Evolutionary conservation across 78 protist genomes (phyloP), one percentile per base, ranked within the genome.

Genomic region (Diacronema lutheri): DNA sequence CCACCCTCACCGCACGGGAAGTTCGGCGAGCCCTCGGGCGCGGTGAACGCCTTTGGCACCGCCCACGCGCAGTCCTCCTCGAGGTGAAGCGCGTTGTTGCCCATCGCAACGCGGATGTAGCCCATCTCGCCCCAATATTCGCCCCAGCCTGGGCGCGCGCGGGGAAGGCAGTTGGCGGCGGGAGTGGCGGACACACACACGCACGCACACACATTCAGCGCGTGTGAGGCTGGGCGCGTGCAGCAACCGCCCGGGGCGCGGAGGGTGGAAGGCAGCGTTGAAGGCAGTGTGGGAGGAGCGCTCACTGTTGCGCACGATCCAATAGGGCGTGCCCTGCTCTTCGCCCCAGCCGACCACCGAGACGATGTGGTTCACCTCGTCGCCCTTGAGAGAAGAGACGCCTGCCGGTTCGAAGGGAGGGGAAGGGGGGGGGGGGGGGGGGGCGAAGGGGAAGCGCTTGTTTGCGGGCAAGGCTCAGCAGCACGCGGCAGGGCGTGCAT

Each of bases 261-360:
- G 25, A 55, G 58, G 25, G 58, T 55, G 12, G 58, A 55, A 12
- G 58, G 12, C 58, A 55, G 58, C 25, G 58, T 55, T 55, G 7
- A 55, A 12, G 58, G 12, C 25, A 12, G 58, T 55, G 58, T 55
- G 58, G 25, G 12, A 12, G 25, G 7, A 4, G 79, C 79, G 55
- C 79, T 37, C 41, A 4, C 23, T 26, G 86, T 87, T 87, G 38
- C 90, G 50, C 25, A 87, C 66, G 79, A 88, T 82, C 92, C 92
- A 90, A 83, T 81, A 87, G 55, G 50, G 50, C 50, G 0, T 31
- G 41, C 82, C 82, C 10, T 11, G 40, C 33, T 11, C 76, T 19
- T 37, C 61, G 26, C 46, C 88, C 87, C 81, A 95, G 62, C 97
- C 97, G 26, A 88, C 91, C 20, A 94, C 69, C 4, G 86, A 64